Base-by-base conservation (phyloP, 2,329 filamentous ascomycete species). In the Phialophora macrospora region DNA sequence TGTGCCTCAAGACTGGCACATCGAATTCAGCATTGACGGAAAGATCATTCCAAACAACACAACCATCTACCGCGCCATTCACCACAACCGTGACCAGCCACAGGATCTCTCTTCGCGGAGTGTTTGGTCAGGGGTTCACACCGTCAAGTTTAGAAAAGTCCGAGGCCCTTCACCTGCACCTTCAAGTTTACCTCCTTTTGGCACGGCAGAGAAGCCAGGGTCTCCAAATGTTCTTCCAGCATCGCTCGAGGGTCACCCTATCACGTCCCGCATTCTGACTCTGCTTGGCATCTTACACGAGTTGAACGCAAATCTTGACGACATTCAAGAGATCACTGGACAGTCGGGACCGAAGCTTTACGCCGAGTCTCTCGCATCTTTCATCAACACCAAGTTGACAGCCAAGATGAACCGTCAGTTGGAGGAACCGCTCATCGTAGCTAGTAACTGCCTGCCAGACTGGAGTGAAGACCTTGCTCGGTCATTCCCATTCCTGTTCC, bases 301-400 rank as follows among this genome's bases (percentile, higher is more conserved):
- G 60, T 83, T 99, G 70, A 99, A 98, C 74, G 89, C 92, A 34
- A 96, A 97, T 68, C 86, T 97, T 17, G 93, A 97, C 71, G 94
- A 98, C 75, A 90, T 98, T 3, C 78, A 97, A 68, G 86, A 90
- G 2, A 90, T 94, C 68, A 34, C 66, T 49, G 68, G 66, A 24
- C 61, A 62, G 22, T 28, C 63, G n/a, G 90, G 90, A 73, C 90
- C 90, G 73, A 88, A 88, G 60, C 80, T 85, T 2, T 79, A 90
- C 65, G 88, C 87, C 68, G 94, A 98, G 77, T 91, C 94, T 0
- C 79, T 96, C 55, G 90, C 93, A 2, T 93, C 98, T 72, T 99
- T 99, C 73, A 95, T 99, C 79, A 99, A 99, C 75, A 97, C 95
- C 0, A 99, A 99, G 77, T 85, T 99, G 44, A 99, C 95, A 0